phyloP scores from a whole-genome alignment of 331 rosid species.

The Quercus tomentella region DNA sequence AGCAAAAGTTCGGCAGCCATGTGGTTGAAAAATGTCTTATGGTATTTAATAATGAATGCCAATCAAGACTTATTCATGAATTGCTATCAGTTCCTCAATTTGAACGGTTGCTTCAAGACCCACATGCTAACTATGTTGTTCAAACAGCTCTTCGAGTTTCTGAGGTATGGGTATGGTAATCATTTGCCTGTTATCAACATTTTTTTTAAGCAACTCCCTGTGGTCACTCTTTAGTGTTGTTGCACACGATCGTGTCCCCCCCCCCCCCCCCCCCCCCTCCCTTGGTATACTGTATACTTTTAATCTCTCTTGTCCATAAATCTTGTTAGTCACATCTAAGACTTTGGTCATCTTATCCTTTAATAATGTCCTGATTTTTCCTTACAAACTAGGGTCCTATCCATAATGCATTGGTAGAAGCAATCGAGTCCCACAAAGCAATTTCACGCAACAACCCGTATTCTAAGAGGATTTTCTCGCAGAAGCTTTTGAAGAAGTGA shows the following conservation, averaged over 20 bases:
- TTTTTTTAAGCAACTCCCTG: no score
- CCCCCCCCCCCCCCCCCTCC: no score
- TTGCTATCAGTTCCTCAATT: constrained; percentile 38
- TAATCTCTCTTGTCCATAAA: not conserved
- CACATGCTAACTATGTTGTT: constrained; percentile 59
- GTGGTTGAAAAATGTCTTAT: constrained; percentile 64
- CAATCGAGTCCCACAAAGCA: constrained; percentile 44
- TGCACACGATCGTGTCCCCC: not conserved
- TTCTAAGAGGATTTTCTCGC: constrained; percentile 58
- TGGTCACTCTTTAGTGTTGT: no score
- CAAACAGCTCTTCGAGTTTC: constrained; percentile 53
- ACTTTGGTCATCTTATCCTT: not conserved
- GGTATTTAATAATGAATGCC: constrained; percentile 27
- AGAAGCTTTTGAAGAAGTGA: constrained; percentile 56
- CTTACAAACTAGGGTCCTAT: constrained; percentile 37
- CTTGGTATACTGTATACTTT: no score
- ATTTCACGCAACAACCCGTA: constrained; percentile 50
- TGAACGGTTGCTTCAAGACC: constrained; percentile 55
- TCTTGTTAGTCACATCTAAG: not conserved
- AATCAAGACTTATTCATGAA: constrained; percentile 32
- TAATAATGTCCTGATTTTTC: not conserved
- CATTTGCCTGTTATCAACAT: not conserved
- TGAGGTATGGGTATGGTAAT: constrained; percentile 39
- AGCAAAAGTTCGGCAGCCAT: constrained; percentile 65
- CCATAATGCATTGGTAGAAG: constrained; percentile 40